Evolutionary conservation across 768 basidiomycete species (phyloP).

Genomic region (Paxillus involutus): DNA sequence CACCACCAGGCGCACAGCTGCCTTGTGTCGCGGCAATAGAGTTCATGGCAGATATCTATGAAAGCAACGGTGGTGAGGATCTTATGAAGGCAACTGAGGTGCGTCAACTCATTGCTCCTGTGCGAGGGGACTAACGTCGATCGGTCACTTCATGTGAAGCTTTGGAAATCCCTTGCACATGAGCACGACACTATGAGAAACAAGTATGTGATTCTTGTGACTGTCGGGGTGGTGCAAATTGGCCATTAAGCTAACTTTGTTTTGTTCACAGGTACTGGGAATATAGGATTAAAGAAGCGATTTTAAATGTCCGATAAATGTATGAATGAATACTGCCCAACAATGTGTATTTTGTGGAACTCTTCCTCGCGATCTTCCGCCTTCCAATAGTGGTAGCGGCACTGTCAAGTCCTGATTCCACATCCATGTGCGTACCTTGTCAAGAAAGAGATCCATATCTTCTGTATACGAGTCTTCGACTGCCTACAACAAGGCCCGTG

Average conservation of each 20-base stretch:
- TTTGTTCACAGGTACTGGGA: constrained; percentile 66
- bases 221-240: constrained; percentile 8
- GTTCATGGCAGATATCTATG: constrained; percentile 78
- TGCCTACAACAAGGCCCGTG: no score
- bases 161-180: constrained; percentile 69
- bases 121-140: constrained; percentile 9
- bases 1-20: constrained; percentile 61
- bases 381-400: background rate
- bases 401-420: no score
- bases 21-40: constrained; percentile 82
- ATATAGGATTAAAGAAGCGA: constrained; percentile 61
- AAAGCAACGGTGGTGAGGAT: constrained; percentile 51
- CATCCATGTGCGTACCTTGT: no score
- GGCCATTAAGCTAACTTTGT: constrained; percentile 25
- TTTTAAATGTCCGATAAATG: constrained; percentile 22
- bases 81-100: constrained; percentile 52
- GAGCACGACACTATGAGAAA: constrained; percentile 75
- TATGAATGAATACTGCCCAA: constrained; percentile 4
- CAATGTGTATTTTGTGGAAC: constrained; percentile 6
- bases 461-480: no score
- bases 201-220: constrained; percentile 49
- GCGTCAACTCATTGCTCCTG: constrained; percentile 4
- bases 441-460: no score
- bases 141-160: constrained; percentile 37
- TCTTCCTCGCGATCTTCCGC: background rate